Base-by-base conservation (phyloP, 495 filamentous ascomycete species). In the Cercophora sp. region DNA sequence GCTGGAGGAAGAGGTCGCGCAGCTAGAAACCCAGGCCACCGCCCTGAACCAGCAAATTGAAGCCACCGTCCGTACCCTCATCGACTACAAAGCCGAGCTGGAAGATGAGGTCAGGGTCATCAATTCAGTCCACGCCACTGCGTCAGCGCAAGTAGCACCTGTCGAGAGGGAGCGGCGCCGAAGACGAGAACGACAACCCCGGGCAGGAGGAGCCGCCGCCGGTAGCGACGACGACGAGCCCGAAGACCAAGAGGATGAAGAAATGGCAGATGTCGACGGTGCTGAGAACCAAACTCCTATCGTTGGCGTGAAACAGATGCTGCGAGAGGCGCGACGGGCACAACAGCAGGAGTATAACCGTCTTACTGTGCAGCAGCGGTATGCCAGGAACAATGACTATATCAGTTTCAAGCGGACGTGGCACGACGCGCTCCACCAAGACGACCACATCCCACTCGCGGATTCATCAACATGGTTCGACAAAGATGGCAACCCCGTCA, bases 361-460 rank as follows among this genome's bases (percentile, higher is more conserved):
- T 0, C 65, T 72, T 58, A 72, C 45, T 32, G 55, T 72, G 49
- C 59, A 71, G 34, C 56, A 76, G 58, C 71, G 67, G n/a, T 96
- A 95, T 69, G 81, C 81, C n/a, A 58, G 75, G 8, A 78, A 93
- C 67, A 91, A 92, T 68, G 74, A 83, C 53, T 96, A 96, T 73
- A 74, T 85, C 48, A 74, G 77, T 23, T 95, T 95, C 79, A 86
- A 87, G 63, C 78, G 79, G 39, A 73, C 83, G 16, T 83, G 92
- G 54, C 87, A 94, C 68, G 87, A 93, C 55, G 81, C 88, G 15
- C 76, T 81, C 50, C 76, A 90, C 62, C 80, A 76, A 2, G 79
- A 76, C 25, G 80, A 87, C 39, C 78, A 83, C 27, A 78, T 79
- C 11, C 82, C 84, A 0, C 58, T 91, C 15, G 85, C 88, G 0